These are phyloP conservation scores for Vicia sativa DNA, from an alignment of 306 rosid genomes.

Conservation along the genomic window DNA sequence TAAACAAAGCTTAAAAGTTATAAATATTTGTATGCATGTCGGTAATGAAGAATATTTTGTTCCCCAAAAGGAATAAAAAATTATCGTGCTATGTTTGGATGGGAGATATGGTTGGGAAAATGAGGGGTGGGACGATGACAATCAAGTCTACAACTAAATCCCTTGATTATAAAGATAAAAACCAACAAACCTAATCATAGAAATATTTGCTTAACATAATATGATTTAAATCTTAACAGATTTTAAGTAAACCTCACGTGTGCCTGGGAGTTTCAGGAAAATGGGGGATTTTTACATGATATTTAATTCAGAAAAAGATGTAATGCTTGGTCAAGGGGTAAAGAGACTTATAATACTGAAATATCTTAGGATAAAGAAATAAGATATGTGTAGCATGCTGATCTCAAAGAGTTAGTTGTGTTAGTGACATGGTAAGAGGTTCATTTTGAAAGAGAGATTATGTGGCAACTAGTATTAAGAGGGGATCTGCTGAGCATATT, in stretches of 20 bases:
- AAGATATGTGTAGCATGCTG: not conserved
- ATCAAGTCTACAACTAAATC: too few relatives aligned
- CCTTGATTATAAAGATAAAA: too few relatives aligned
- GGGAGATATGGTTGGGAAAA: slow-evolving; percentile 12
- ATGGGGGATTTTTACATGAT: not conserved
- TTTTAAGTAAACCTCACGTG: slow-evolving; percentile 10
- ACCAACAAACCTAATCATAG: too few relatives aligned
- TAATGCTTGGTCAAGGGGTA: not conserved
- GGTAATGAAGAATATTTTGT: slow-evolving; percentile 15
- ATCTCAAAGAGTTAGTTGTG: not conserved
- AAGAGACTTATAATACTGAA: not conserved
- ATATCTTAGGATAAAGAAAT: not conserved
- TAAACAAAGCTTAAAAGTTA: not conserved
- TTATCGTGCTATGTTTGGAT: not conserved
- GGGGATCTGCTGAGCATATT: slow-evolving; percentile 1
- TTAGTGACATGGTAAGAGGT: not conserved
- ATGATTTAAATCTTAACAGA: not conserved
- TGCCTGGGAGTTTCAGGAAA: not conserved
- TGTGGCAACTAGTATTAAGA: not conserved
- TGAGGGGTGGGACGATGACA: not conserved
- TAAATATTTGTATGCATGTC: slow-evolving; percentile 11
- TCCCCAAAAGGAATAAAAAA: slow-evolving; percentile 3
- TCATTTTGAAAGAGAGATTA: not conserved
- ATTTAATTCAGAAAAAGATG: not conserved
- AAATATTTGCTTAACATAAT: too few relatives aligned